phyloP scores from a whole-genome alignment of 1,284 basidiomycete species.

The Apiotrichum brassicae region DNA sequence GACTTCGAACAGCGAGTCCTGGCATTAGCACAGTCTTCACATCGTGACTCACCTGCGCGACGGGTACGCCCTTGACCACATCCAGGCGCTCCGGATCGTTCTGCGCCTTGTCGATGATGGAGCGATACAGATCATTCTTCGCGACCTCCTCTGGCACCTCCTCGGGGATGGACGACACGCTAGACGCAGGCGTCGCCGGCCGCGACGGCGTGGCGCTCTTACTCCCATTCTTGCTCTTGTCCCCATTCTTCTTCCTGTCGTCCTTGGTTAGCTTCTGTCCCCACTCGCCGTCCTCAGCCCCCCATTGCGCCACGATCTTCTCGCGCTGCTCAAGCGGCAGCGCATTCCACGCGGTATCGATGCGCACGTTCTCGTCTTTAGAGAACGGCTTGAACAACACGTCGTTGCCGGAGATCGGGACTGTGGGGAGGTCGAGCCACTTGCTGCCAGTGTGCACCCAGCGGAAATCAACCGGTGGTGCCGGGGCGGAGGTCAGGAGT shows the following conservation, averaged over 20 bases:
- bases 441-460: slow-evolving; percentile 48
- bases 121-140: slow-evolving; percentile 23
- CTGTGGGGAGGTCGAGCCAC: slow-evolving; percentile 41
- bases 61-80: slow-evolving; percentile 40
- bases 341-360: slow-evolving; percentile 51
- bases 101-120: slow-evolving; percentile 27
- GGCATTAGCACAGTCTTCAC: background rate
- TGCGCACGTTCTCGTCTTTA: slow-evolving; percentile 30
- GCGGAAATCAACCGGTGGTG: slow-evolving; percentile 32
- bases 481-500: background rate
- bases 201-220: background rate
- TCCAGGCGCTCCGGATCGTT: slow-evolving; percentile 36
- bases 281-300: slow-evolving; percentile 29
- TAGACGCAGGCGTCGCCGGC: background rate
- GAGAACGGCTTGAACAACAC: slow-evolving; percentile 55
- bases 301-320: slow-evolving; percentile 23
- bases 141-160: background rate
- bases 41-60: slow-evolving; percentile 37
- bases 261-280: slow-evolving; percentile 50
- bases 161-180: background rate
- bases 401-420: slow-evolving; percentile 37
- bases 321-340: slow-evolving; percentile 15
- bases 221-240: slow-evolving; percentile 16
- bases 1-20: slow-evolving; percentile 49
- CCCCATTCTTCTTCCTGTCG: slow-evolving; percentile 38